A percentile compares a stretch with the other conserved stretches of the same genome.
phyloP scores from a whole-genome alignment of 2,329 filamentous ascomycete species.

The Xylariales sp. region DNA sequence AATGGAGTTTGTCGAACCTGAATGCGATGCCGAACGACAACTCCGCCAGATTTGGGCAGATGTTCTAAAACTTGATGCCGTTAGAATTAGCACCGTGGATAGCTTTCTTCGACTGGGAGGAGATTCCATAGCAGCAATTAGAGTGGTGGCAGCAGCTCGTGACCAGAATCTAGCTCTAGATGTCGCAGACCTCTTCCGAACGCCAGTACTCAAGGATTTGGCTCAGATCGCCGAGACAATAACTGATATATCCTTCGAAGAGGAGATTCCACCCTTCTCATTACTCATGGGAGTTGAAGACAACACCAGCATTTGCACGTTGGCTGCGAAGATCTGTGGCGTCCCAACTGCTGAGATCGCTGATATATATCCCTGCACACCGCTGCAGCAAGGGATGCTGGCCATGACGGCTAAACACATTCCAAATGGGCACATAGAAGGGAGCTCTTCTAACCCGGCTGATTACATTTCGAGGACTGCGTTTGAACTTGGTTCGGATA shows the following conservation, averaged over 20 bases:
- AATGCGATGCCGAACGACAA: neutral
- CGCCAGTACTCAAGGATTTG: neutral
- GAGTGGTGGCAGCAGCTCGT: neutral
- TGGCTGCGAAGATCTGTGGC: too few relatives aligned
- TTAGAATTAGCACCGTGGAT: neutral
- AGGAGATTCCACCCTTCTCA: too few relatives aligned
- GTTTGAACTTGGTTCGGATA: slow-evolving; percentile 1
- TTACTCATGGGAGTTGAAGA: too few relatives aligned
- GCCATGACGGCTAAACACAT: slow-evolving; percentile 17
- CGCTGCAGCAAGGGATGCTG: slow-evolving; percentile 24
- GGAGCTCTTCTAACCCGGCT: too few relatives aligned
- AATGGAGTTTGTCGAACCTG: too few relatives aligned
- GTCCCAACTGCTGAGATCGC: slow-evolving; percentile 10
- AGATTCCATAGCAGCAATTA: slow-evolving; percentile 1
- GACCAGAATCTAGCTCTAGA: neutral
- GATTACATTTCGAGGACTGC: slow-evolving; percentile 19
- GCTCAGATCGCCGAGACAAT: too few relatives aligned
- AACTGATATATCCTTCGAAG: too few relatives aligned
- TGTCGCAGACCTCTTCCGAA: neutral
- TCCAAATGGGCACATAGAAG: too few relatives aligned
- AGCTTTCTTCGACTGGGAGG: neutral
- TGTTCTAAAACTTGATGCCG: neutral
- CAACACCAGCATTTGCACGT: too few relatives aligned
- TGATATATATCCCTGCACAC: slow-evolving; percentile 23
- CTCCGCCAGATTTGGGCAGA: neutral